Evolutionary conservation across 2,329 filamentous ascomycete genomes (phyloP).

Genomic region (Penicillium griseofulvum): DNA sequence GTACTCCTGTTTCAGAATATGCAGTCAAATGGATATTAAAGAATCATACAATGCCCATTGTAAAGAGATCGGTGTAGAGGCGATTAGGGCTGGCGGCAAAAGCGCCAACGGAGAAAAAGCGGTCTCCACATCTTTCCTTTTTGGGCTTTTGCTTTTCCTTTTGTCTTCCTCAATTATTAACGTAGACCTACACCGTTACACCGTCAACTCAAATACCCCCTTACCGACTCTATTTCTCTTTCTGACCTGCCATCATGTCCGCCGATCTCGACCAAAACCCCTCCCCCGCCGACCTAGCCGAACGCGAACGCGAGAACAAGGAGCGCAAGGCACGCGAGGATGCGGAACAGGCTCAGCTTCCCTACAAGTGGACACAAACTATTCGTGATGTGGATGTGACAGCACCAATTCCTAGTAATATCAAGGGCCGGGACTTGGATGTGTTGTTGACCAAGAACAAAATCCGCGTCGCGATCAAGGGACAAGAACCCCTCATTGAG

Average conservation of each 20-base stretch:
- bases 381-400: constrained; percentile 84
- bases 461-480: constrained; percentile 80
- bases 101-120: constrained; percentile 7
- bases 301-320: constrained; percentile 56
- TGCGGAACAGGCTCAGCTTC: constrained; percentile 83
- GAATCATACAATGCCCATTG: not conserved
- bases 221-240: not conserved
- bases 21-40: not conserved
- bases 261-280: constrained; percentile 31
- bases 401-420: constrained; percentile 72
- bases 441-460: constrained; percentile 78
- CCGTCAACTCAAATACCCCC: not conserved
- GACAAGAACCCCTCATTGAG: constrained; percentile 78
- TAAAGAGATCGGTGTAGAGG: constrained; percentile 1
- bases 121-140: constrained; percentile 1
- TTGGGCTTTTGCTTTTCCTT: not conserved
- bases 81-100: constrained; percentile 10
- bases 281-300: constrained; percentile 37
- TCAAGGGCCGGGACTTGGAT: constrained; percentile 79
- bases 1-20: not conserved
- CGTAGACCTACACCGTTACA: not conserved
- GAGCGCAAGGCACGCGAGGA: constrained; percentile 68
- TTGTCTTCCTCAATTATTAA: not conserved
- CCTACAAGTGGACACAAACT: constrained; percentile 96
- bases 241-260: constrained; percentile 26